phyloP scores from a whole-genome alignment of 805 yeast genomes.

The Ogataea sp. region DNA sequence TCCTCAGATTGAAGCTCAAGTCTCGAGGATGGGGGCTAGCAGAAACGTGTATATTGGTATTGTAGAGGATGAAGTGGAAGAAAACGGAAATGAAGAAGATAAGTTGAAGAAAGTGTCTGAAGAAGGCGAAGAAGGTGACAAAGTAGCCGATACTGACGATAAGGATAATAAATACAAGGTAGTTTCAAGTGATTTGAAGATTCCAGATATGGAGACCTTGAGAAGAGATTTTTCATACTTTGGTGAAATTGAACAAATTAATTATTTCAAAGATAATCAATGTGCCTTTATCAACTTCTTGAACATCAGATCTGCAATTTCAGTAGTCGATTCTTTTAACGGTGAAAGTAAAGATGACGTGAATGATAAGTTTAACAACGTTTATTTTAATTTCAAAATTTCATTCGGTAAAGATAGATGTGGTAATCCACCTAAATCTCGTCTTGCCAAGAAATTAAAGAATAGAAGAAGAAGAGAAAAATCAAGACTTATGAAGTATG shows the following conservation, averaged over 20 bases:
- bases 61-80: constrained; percentile 26
- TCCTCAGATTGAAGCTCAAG: constrained; percentile 49
- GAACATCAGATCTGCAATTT: constrained; percentile 56
- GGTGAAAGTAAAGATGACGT: constrained; percentile 23
- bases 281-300: constrained; percentile 73
- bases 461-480: constrained; percentile 24
- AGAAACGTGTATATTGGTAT: constrained; percentile 72
- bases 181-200: constrained; percentile 2
- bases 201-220: constrained; percentile 42
- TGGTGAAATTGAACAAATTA: constrained; percentile 73
- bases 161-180: background rate
- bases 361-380: constrained; percentile 31
- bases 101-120: constrained; percentile 3
- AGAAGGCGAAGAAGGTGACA: constrained; percentile 17
- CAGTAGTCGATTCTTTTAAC: constrained; percentile 52
- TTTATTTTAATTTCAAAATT: constrained; percentile 48
- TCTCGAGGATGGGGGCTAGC: constrained; percentile 59
- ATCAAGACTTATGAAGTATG: background rate
- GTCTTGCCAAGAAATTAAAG: constrained; percentile 33
- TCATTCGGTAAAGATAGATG: constrained; percentile 70
- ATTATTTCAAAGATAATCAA: constrained; percentile 56
- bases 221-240: constrained; percentile 53
- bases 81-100: constrained; percentile 19
- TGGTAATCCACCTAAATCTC: constrained; percentile 59
- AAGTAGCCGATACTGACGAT: constrained; percentile 10